Base-by-base conservation (phyloP, 192 early-diverging fungal species). In the Coemansia sp. region DNA sequence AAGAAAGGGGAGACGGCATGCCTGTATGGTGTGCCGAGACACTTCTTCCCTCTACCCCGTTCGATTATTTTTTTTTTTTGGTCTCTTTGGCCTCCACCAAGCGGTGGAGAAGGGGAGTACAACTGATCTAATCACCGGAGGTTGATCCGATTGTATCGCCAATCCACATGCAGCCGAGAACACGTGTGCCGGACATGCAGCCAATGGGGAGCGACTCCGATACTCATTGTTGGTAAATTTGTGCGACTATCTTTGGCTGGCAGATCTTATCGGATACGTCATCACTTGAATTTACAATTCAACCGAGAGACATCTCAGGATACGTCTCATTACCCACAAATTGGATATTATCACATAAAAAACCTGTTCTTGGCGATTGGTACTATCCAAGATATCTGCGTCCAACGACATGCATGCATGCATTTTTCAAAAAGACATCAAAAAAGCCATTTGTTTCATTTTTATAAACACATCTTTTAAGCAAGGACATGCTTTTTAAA, bases 21-120 rank as follows among this genome's bases (percentile, higher is more conserved):
- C 38, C 38, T 39, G 38, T 27, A 27, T 12, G 38, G 38, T 45
- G 44, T 45, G 44, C 18, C 45, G n/a, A n/a, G 45, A 49, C 45
- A 49, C 40, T 4, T 11, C 15, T 49, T 49, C 50, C 50, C 24
- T 29, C 50, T 4, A 15, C 50, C 50, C 27, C 50, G 50, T 53
- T 29, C 50, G 22, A 24, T 29, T 53, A 29, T 52, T 50, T 52
- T 52, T 53, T 52, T 50, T 50, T 52, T 52, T 53, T 53, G 29
- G 40, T 13, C 40, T 47, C 20, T 9, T 8, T 53, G 12, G 22
- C 24, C 12, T 18, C 50, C 45, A 49, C 45, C 29, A 56, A 56
- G 53, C 15, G 53, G 53, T 27, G 53, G 53, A n/a, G 22, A 49
- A n/a, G 43, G 43, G 45, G 18, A 49, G 29, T 15, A 56, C 40